Evolutionary conservation across 495 filamentous ascomycete species (phyloP).

Genomic region (Aspergillus cristatus): DNA sequence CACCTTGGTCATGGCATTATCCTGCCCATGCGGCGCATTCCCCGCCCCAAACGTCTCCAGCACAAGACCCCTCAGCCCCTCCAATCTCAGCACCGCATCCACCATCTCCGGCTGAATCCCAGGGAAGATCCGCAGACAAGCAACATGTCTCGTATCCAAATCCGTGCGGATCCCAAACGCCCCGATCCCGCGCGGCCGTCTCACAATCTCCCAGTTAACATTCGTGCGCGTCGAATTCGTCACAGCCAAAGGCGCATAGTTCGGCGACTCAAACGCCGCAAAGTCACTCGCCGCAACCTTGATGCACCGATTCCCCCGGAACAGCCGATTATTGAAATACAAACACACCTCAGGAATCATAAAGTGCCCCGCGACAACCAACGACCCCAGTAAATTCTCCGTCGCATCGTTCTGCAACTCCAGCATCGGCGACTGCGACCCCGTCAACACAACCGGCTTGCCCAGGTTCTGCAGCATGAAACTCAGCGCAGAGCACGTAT

Average conservation of each 20-base stretch:
- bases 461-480: conserved; percentile 93
- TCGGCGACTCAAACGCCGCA: conserved; percentile 79
- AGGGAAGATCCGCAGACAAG: conserved; percentile 88
- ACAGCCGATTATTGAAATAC: conserved; percentile 92
- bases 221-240: conserved; percentile 73
- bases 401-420: conserved; percentile 89
- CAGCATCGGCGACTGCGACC: conserved; percentile 87
- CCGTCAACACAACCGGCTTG: conserved; percentile 86
- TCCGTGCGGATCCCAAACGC: conserved; percentile 70
- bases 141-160: conserved; percentile 80
- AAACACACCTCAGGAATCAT: conserved; percentile 93
- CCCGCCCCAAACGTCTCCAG: conserved; percentile 95
- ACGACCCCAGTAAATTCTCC: conserved; percentile 86
- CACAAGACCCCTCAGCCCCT: conserved; percentile 72
- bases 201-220: conserved; percentile 75
- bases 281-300: conserved; percentile 86
- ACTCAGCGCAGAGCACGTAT: conserved; percentile 83
- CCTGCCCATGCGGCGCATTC: conserved; percentile 79
- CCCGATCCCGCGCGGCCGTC: conserved; percentile 62
- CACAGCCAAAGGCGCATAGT: conserved; percentile 68
- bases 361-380: conserved; percentile 93
- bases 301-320: conserved; percentile 80
- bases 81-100: conserved; percentile 72
- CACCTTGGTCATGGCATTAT: conserved; percentile 74
- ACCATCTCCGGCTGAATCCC: conserved; percentile 95